Percentiles rank a stretch among this genome's conserved stretches.
These are phyloP conservation scores for Penicillium decumbens DNA, from an alignment of 2,329 filamentous ascomycete genomes.

Conservation along the genomic window DNA sequence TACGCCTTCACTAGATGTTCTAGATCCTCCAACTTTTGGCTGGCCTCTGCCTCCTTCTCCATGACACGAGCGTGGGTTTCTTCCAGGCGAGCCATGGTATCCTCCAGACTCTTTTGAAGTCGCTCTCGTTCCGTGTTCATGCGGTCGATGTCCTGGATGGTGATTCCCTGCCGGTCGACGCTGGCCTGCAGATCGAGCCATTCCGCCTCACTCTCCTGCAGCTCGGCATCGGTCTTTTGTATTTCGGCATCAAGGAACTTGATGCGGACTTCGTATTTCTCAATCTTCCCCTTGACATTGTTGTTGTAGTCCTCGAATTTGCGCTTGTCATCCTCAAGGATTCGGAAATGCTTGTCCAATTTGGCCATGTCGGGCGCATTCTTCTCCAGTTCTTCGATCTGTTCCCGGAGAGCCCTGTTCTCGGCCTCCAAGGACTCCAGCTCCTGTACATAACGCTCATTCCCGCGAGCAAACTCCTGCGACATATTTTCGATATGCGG, in stretches of 20 bases:
- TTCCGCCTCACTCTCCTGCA: slow-evolving; percentile 78
- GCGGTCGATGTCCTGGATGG: slow-evolving; percentile 96
- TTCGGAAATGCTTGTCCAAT: slow-evolving; percentile 83
- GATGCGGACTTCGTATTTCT: slow-evolving; percentile 80
- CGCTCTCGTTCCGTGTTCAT: slow-evolving; percentile 95
- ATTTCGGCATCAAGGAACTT: slow-evolving; percentile 82
- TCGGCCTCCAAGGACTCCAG: slow-evolving; percentile 82
- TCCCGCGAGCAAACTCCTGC: slow-evolving; percentile 75
- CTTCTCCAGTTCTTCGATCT: slow-evolving; percentile 86
- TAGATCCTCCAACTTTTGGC: slow-evolving; percentile 81
- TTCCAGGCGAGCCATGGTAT: slow-evolving; percentile 69
- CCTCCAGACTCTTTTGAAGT: slow-evolving; percentile 81
- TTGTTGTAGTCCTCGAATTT: slow-evolving; percentile 96
- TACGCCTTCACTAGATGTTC: slow-evolving; percentile 84
- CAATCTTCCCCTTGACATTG: slow-evolving; percentile 73
- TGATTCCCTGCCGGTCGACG: slow-evolving; percentile 89
- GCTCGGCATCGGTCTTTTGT: slow-evolving; percentile 68
- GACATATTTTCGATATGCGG: slow-evolving; percentile 89
- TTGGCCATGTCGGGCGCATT: slow-evolving; percentile 76
- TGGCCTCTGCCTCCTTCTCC: slow-evolving; percentile 85
- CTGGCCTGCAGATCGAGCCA: slow-evolving; percentile 72
- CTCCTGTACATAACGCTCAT: slow-evolving; percentile 78
- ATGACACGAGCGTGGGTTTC: slow-evolving; percentile 77
- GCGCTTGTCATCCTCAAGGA: slow-evolving; percentile 86
- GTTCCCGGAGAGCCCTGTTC: slow-evolving; percentile 71